Conservation (phyloP, 495 filamentous ascomycete genomes). For the Stereocaulon alpinum region DNA sequence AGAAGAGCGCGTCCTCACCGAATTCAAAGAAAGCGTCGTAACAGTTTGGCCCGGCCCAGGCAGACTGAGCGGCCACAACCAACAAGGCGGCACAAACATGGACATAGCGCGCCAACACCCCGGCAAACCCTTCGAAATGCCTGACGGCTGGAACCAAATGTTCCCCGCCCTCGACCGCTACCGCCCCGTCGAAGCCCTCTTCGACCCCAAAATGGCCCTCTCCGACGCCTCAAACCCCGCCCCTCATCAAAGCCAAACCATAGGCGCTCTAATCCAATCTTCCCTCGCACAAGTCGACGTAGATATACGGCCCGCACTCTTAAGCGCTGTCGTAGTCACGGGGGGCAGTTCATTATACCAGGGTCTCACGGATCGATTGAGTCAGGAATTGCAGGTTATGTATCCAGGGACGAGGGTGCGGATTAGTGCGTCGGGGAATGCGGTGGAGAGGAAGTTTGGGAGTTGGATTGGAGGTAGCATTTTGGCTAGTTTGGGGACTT, state of each 20-base stretch:
- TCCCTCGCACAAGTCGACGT: conserved; percentile 71
- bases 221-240: conserved; percentile 35
- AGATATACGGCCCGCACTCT: conserved; percentile 70
- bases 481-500: conserved; percentile 90
- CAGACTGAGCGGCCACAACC: conserved; percentile 47
- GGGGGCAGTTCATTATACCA: conserved; percentile 68
- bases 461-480: conserved; percentile 97
- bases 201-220: conserved; percentile 64
- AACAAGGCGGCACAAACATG: conserved; percentile 51
- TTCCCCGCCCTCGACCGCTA: conserved; percentile 73
- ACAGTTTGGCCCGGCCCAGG: conserved; percentile 84
- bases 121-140: conserved; percentile 88
- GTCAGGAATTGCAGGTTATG: conserved; percentile 65
- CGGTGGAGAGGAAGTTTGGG: conserved; percentile 76
- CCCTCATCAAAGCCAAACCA: conserved; percentile 57
- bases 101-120: conserved; percentile 54
- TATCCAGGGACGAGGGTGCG: conserved; percentile 76
- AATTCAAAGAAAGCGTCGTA: conserved; percentile 97
- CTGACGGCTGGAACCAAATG: conserved; percentile 88
- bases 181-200: conserved; percentile 75
- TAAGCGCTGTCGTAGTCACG: conserved; percentile 87
- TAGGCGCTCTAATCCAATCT: conserved; percentile 70
- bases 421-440: conserved; percentile 74
- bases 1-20: conserved; percentile 85
- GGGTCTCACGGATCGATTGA: conserved; percentile 81